These are phyloP conservation scores for Coemansia sp. DNA, from an alignment of 192 early-diverging fungal species.

Conservation along the genomic window DNA sequence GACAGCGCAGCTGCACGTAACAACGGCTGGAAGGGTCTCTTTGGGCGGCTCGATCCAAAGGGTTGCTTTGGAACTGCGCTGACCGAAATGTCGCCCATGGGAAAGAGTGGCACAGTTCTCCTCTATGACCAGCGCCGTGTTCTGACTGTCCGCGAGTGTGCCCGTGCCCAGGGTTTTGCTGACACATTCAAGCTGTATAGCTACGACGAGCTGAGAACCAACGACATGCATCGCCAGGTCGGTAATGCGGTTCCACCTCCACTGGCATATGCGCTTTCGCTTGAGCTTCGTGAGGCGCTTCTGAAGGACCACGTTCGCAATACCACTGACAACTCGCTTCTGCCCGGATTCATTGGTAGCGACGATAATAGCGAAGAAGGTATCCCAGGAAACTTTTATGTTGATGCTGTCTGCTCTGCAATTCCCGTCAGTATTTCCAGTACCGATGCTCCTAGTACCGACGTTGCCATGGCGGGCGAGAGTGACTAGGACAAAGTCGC, in stretches of 20 bases:
- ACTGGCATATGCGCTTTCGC: constrained; percentile 59
- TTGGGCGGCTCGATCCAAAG: constrained; percentile 60
- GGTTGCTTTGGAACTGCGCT: constrained; percentile 58
- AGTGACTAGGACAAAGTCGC: too few relatives aligned
- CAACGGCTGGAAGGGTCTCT: constrained; percentile 64
- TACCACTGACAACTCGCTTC: constrained; percentile 2
- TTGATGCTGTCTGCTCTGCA: constrained; percentile 6
- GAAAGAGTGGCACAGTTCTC: constrained; percentile 62
- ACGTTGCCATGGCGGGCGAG: too few relatives aligned
- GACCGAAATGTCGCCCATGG: constrained; percentile 62
- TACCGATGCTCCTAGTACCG: too few relatives aligned
- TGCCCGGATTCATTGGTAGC: background rate
- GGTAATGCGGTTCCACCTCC: constrained; percentile 73
- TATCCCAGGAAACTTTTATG: constrained; percentile 25
- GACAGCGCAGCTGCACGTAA: constrained; percentile 56
- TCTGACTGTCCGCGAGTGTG: constrained; percentile 61
- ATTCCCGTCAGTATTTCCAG: too few relatives aligned
- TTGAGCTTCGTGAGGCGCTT: constrained; percentile 53
- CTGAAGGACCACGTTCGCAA: constrained; percentile 31
- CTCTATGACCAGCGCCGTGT: constrained; percentile 63
- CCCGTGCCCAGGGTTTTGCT: constrained; percentile 70
- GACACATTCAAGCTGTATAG: constrained; percentile 59
- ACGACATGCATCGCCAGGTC: constrained; percentile 60
- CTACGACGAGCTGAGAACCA: constrained; percentile 29
- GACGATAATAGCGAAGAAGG: background rate